A percentile compares a stretch with the other conserved stretches of the same genome.
phyloP scores from a whole-genome alignment of 768 basidiomycete species.

The Mrakia hoshinonis region DNA sequence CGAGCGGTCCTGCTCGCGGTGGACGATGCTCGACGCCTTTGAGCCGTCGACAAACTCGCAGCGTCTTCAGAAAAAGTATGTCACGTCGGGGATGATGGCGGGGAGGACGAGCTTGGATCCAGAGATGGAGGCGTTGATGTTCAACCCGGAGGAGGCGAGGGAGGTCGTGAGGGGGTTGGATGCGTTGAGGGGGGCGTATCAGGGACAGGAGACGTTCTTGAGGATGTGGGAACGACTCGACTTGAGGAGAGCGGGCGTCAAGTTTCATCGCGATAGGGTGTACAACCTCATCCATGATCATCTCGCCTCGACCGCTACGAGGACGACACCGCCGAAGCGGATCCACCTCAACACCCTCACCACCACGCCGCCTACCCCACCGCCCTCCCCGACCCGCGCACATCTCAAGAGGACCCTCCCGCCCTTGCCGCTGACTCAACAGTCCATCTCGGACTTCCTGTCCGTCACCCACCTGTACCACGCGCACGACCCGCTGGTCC shows the following conservation, averaged over 20 bases:
- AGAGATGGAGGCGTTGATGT: neutral
- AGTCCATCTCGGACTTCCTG: neutral
- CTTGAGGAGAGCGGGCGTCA: neutral
- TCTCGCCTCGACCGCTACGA: neutral
- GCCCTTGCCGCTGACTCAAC: neutral
- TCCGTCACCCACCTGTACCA: neutral
- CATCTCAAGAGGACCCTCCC: neutral
- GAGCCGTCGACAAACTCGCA: neutral
- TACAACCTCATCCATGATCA: neutral
- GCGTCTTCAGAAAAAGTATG: neutral
- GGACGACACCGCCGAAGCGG: neutral
- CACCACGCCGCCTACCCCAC: neutral
- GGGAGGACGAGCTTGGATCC: neutral
- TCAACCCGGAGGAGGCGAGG: neutral
- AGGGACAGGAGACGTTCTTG: neutral
- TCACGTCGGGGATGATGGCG: neutral
- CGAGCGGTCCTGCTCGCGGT: neutral
- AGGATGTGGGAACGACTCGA: neutral
- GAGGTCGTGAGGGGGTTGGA: neutral
- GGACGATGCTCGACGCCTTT: neutral
- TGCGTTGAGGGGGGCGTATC: neutral
- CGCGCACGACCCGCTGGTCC: neutral
- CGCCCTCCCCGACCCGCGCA: neutral
- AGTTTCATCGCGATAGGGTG: neutral
- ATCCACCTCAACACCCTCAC: neutral